phyloP scores from a whole-genome alignment of 2,329 filamentous ascomycete genomes.

The Sporothrix globosa region DNA sequence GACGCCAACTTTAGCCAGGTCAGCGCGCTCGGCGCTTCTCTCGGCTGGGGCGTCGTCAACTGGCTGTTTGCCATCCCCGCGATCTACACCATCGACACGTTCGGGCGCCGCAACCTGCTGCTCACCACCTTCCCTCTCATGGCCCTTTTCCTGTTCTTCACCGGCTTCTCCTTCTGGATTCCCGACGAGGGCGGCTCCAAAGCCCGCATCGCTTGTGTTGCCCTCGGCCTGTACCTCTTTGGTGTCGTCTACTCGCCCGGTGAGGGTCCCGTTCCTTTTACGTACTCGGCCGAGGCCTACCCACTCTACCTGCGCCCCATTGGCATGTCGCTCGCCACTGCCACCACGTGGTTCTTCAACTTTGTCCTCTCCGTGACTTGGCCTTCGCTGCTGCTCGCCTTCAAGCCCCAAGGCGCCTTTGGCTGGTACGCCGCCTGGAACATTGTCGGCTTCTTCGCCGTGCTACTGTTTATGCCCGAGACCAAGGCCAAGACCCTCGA shows the following conservation, averaged over 20 bases:
- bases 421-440: conserved; percentile 56
- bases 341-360: conserved; percentile 56
- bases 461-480: conserved; percentile 47
- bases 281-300: conserved; percentile 69
- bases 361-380: conserved; percentile 51
- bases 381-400: conserved; percentile 50
- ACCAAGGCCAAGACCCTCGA: conserved; percentile 48
- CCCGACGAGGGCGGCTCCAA: conserved; percentile 40
- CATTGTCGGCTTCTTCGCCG: conserved; percentile 50
- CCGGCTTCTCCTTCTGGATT: conserved; percentile 54
- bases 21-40: conserved; percentile 60
- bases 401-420: conserved; percentile 54
- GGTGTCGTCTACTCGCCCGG: conserved; percentile 60
- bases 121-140: conserved; percentile 68
- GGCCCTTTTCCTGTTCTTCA: conserved; percentile 54
- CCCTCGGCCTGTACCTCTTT: conserved; percentile 55
- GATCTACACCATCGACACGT: conserved; percentile 69
- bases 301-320: conserved; percentile 64
- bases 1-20: conserved; percentile 56
- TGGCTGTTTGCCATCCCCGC: conserved; percentile 67
- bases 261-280: conserved; percentile 66
- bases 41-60: conserved; percentile 68
- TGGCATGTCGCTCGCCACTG: conserved; percentile 63
- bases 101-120: conserved; percentile 66
- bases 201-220: conserved; percentile 51